Evolutionary conservation across 2,329 filamentous ascomycete genomes (phyloP), one percentile per base, ranked within the genome.

Genomic region (Sclerotinia minor): DNA sequence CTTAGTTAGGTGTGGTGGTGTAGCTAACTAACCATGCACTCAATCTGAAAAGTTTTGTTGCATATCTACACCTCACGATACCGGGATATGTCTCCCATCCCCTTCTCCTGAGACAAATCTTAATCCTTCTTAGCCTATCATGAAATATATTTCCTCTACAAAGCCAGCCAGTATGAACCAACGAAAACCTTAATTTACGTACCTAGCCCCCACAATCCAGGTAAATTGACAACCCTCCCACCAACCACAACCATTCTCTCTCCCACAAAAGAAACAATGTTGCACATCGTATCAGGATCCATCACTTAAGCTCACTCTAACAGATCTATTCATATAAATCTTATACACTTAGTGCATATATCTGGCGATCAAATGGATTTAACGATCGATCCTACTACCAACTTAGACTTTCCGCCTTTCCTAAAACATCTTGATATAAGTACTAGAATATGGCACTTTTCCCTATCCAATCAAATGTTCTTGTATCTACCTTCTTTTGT

Each of bases 351-450:
- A 19, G 35, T 41, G 6, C 8, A 41, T 13, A 41, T 41, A 8
- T n/a, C n/a, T n/a, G n/a, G n/a, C n/a, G n/a, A n/a, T n/a, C 24
- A 15, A 2, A 0, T 9, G 0, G 26, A 7, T 2, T 7, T 19
- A 9, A 19, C 35, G 5, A 11, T 2, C 35, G 5, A 11, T 2
- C 47, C 13, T 26, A 13, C 15, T 13, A 26, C n/a, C 0, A 41
- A 4, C 6, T n/a, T 9, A 26, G 11, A 7, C 21, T 24, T 4
- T n/a, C 3, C 0, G 17, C 19, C 6, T 49, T 49, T 2, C 8
- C 5, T 11, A n/a, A 49, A 49, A 24, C 3, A 7, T 15, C 9
- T 5, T 24, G 26, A 24, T 8, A 1, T 13, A 24, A 0, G 8
- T 41, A 15, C 5, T 3, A 59, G 15, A 6, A 26, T 47, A 3